These are phyloP conservation scores for Sarcodon sp. DNA, from an alignment of 768 basidiomycete genomes.

Conservation along the genomic window DNA sequence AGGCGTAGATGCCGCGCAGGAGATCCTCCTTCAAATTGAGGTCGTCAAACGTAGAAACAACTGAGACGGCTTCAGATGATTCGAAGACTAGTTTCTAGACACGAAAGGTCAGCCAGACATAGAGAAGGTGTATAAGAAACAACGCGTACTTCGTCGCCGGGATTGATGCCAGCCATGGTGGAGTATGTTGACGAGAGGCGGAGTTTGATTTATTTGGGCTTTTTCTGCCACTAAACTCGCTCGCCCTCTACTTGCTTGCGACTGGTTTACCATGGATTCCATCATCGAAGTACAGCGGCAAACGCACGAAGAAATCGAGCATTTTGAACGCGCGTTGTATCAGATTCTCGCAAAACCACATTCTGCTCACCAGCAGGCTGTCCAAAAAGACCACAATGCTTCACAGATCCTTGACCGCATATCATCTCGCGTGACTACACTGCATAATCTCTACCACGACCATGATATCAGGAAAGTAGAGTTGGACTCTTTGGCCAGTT, in stretches of 20 bases:
- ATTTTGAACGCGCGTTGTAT: slow-evolving; percentile 79
- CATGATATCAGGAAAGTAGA: slow-evolving; percentile 60
- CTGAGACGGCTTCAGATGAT: slow-evolving; percentile 85
- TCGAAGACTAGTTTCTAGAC: slow-evolving; percentile 85
- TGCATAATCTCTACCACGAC: slow-evolving; percentile 71
- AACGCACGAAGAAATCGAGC: slow-evolving; percentile 92
- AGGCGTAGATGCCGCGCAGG: slow-evolving; percentile 93
- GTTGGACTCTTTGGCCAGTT: slow-evolving; percentile 44
- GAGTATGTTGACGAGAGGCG: slow-evolving; percentile 24
- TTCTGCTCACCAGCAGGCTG: slow-evolving; percentile 43
- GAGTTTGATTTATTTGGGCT: slow-evolving; percentile 31
- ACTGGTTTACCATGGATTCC: slow-evolving; percentile 61
- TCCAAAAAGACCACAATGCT: slow-evolving; percentile 82
- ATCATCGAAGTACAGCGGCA: slow-evolving; percentile 90
- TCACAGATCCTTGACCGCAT: slow-evolving; percentile 84
- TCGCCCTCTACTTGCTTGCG: slow-evolving; percentile 1
- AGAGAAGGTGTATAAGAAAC: neutral
- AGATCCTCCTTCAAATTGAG: slow-evolving; percentile 90
- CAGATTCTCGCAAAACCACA: slow-evolving; percentile 63
- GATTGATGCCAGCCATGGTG: slow-evolving; percentile 72
- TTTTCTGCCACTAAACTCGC: neutral
- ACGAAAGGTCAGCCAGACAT: slow-evolving; percentile 1
- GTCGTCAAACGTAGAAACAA: slow-evolving; percentile 84
- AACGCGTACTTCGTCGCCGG: slow-evolving; percentile 69
- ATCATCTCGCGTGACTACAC: slow-evolving; percentile 45